Evolutionary conservation across 441 rosid genomes (phyloP).

Genomic region (Jatropha podagrica): DNA sequence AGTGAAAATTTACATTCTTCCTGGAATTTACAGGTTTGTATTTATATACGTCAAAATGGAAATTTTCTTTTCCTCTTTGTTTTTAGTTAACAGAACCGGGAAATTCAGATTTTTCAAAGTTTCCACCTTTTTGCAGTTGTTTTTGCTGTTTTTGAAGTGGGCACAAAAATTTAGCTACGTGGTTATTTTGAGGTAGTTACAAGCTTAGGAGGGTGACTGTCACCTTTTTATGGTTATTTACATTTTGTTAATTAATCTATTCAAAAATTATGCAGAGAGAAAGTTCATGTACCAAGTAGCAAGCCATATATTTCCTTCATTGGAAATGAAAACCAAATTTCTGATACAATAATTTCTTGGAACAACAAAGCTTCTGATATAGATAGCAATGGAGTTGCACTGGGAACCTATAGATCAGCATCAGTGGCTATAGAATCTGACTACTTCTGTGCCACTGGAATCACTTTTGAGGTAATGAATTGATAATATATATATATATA

Average conservation of each 20-base stretch:
- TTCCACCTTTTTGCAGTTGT: neutral
- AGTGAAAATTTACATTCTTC: slow-evolving; percentile 72
- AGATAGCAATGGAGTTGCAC: slow-evolving; percentile 40
- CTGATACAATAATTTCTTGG: slow-evolving; percentile 66
- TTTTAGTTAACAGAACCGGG: neutral
- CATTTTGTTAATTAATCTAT: neutral
- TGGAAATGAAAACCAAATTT: slow-evolving; percentile 46
- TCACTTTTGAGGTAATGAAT: slow-evolving; percentile 71
- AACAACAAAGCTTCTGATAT: slow-evolving; percentile 71
- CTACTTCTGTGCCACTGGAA: slow-evolving; percentile 75
- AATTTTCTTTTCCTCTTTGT: neutral
- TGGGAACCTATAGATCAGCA: slow-evolving; percentile 81
- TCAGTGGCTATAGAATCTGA: slow-evolving; percentile 68
- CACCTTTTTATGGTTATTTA: neutral
- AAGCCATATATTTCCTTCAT: slow-evolving; percentile 81
- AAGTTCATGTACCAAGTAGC: slow-evolving; percentile 61
- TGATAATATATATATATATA: no score
- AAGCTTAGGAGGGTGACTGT: neutral
- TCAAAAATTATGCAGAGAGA: slow-evolving; percentile 54
- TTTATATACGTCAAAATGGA: neutral
- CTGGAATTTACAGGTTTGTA: slow-evolving; percentile 83
- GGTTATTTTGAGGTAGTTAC: slow-evolving; percentile 32
- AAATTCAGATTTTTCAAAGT: neutral
- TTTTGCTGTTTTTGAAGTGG: slow-evolving; percentile 32
- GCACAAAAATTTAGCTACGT: slow-evolving; percentile 34